A percentile compares a stretch with the other conserved stretches of the same genome.
Conservation (phyloP, 1,284 basidiomycete species). For the Cryptococcus sp. region DNA sequence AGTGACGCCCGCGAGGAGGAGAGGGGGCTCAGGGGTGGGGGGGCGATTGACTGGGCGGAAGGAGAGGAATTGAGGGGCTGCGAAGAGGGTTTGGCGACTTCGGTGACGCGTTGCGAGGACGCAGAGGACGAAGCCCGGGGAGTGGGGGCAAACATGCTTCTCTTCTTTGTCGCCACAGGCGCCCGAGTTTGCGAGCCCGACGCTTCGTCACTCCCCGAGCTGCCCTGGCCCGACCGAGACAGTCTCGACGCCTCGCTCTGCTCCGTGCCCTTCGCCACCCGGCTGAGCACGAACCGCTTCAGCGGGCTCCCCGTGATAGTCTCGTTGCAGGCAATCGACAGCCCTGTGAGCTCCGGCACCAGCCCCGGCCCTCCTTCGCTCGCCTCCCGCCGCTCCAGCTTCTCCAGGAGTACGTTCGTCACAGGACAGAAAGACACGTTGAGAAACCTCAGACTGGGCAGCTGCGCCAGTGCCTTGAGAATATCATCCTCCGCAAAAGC, state of each 20-base stretch:
- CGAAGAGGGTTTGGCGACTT: neutral
- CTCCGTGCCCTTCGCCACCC: conserved; percentile 1
- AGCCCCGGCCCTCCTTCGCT: conserved; percentile 10
- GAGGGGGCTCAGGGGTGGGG: neutral
- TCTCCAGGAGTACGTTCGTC: conserved; percentile 30
- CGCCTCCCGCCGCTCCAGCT: conserved; percentile 12
- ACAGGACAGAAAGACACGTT: conserved; percentile 25
- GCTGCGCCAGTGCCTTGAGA: conserved; percentile 3
- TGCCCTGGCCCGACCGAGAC: neutral
- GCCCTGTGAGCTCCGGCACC: conserved; percentile 30
- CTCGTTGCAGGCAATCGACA: conserved; percentile 28
- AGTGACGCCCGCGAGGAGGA: neutral
- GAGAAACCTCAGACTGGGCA: conserved; percentile 28
- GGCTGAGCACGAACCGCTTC: conserved; percentile 19
- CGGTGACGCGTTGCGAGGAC: neutral
- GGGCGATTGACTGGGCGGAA: too few species aligned
- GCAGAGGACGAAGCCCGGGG: neutral
- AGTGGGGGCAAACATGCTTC: neutral
- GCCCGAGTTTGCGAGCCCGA: neutral
- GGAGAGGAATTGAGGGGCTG: too few species aligned
- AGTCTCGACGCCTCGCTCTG: neutral
- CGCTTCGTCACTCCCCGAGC: too few species aligned
- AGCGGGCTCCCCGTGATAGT: conserved; percentile 23
- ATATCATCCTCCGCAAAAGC: conserved; percentile 7
- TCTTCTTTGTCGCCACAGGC: neutral